Base-by-base conservation (phyloP, 176 grass and related monocot species). In the Carex parvula region DNA sequence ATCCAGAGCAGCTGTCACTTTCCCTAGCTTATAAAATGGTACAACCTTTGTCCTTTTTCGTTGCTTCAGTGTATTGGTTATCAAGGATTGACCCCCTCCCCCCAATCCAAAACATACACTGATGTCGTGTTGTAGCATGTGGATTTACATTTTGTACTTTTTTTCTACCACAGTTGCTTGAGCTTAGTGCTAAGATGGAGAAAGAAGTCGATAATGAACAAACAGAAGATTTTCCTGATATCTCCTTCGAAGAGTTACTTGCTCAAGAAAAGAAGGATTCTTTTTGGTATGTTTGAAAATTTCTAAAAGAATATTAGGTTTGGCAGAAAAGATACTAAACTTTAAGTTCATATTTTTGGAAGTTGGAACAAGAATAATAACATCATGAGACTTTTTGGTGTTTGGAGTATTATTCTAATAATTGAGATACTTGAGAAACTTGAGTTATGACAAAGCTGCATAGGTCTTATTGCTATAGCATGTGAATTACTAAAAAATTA, bases 251-350 rank as follows among this genome's bases (percentile, higher is more conserved):
- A 82, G 96, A 98, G 60, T 55, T 98, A 73, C 88, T 98, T 72
- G 96, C 93, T 39, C 85, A 87, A 84, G 93, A 98, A 94, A 95
- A 98, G 87, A 85, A 93, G 81, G 96, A 98, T 60, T 87, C 87
- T 8, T 95, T 98, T 82, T 98, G 96, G 88, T 90, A 81, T 76
- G 83, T 77, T 85, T 53, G 44, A 16, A 64, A 50, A 10, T 16
- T 50, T 30, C 37, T 32, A 61, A 62, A 80, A 81, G 22, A 64
- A 22, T 22, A 61, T 18, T 44, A 63, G 12, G 20, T 42, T 55
- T 56, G 46, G 21, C 24, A 55, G 72, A 32, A 50, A 50, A 46
- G 26, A 48, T 73, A 13, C 50, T 12, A 50, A 72, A 72, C 2
- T 5, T 44, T 44, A 8, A 44, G 42, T 52, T 0, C 20, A 14